Evolutionary conservation across 108 stramenopile species (phyloP).

Genomic region (Craspedostauros australis): DNA sequence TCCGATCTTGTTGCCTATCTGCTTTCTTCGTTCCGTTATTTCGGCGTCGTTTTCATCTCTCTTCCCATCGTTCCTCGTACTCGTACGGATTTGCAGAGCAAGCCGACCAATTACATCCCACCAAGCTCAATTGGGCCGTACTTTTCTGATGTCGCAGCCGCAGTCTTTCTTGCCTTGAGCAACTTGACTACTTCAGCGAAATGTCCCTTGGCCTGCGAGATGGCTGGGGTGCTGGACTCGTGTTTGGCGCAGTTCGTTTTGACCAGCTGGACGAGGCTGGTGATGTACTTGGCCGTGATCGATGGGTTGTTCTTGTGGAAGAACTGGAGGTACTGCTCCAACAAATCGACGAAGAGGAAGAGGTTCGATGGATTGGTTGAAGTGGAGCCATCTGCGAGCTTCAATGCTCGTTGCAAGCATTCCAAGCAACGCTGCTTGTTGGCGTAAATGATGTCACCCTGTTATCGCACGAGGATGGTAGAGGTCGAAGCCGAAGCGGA

Average conservation of each 20-base stretch:
- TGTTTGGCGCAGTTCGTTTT: too few relatives aligned
- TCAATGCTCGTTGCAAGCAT: conserved; percentile 87
- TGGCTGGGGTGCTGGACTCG: conserved; percentile 17
- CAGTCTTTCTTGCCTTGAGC: conserved; percentile 55
- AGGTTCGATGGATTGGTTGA: conserved; percentile 60
- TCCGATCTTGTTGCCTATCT: too few relatives aligned
- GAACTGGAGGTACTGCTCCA: conserved; percentile 93
- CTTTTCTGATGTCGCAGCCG: conserved; percentile 45
- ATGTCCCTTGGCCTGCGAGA: conserved; percentile 54
- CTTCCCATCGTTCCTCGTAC: background rate
- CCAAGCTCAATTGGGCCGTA: conserved; percentile 51
- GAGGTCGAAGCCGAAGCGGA: too few relatives aligned
- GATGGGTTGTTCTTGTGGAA: conserved; percentile 86
- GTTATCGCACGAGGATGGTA: too few relatives aligned
- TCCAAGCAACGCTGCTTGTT: conserved; percentile 93
- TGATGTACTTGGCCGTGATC: conserved; percentile 81
- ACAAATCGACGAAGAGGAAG: conserved; percentile 89
- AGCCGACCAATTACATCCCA: background rate
- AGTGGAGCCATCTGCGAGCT: conserved; percentile 88
- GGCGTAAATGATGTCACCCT: conserved; percentile 20
- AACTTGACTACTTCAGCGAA: conserved; percentile 43
- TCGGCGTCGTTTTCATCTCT: background rate
- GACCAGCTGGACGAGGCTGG: conserved; percentile 86
- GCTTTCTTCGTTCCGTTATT: background rate
- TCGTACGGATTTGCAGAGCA: background rate